Percentiles rank a stretch among this genome's conserved stretches.
Conservation (phyloP, 2,329 filamentous ascomycete species). For the Neurospora sp. region DNA sequence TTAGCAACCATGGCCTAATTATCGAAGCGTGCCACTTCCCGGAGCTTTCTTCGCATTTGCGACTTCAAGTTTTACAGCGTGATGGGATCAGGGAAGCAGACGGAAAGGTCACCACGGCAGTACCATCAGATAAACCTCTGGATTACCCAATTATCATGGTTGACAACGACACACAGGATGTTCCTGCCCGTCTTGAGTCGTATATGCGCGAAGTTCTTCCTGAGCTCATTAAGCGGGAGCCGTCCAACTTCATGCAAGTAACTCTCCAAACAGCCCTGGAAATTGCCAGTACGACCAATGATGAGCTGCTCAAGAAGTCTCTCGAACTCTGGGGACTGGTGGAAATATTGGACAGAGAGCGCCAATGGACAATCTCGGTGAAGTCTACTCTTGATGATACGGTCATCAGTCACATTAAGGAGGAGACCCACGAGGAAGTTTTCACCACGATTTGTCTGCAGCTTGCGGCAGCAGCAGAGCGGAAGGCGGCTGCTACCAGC, state of each 20-base stretch:
- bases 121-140: conserved; percentile 9
- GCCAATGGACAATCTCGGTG: conserved; percentile 48
- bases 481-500: conserved; percentile 50
- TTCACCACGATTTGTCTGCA: conserved; percentile 55
- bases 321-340: conserved; percentile 56
- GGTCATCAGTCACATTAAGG: conserved; percentile 37
- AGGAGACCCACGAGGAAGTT: conserved; percentile 43
- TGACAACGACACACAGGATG: conserved; percentile 50
- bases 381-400: conserved; percentile 32
- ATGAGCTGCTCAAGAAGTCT: conserved; percentile 45
- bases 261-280: conserved; percentile 41
- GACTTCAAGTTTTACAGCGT: conserved; percentile 33
- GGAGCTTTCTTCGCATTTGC: conserved; percentile 30
- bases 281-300: conserved; percentile 37
- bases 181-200: conserved; percentile 46
- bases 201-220: conserved; percentile 51
- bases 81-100: conserved; percentile 21
- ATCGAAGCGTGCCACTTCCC: conserved; percentile 53
- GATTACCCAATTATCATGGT: conserved; percentile 39
- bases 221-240: conserved; percentile 48
- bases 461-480: conserved; percentile 53
- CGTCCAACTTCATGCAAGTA: conserved; percentile 48
- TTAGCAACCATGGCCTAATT: conserved; percentile 37
- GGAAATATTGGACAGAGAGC: conserved; percentile 54
- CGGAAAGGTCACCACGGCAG: conserved; percentile 24